Conservation (phyloP, 2,329 filamentous ascomycete species). For the Alternaria incomplexa region DNA sequence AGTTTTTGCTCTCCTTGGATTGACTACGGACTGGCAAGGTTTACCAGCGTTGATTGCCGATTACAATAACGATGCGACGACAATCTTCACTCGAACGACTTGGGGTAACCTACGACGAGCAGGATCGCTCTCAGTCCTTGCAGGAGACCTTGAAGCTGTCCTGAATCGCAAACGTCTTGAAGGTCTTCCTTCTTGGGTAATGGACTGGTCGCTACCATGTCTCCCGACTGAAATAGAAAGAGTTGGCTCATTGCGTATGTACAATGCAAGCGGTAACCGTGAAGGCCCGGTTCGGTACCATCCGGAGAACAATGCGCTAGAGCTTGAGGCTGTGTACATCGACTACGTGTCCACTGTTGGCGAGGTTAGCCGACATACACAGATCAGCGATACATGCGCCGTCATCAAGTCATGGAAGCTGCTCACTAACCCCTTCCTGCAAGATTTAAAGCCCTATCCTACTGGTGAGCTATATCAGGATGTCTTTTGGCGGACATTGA, state of each 20-base stretch:
- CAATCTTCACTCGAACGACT: slow-evolving; percentile 9
- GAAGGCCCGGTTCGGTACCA: slow-evolving; percentile 3
- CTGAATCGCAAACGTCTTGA: slow-evolving; percentile 19
- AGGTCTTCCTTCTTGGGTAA: slow-evolving; percentile 25
- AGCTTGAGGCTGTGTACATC: slow-evolving; percentile 14
- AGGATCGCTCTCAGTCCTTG: slow-evolving; percentile 15
- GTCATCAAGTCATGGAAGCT: slow-evolving; percentile 22
- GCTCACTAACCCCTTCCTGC: neutral
- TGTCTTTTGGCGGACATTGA: slow-evolving; percentile 24
- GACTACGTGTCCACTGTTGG: slow-evolving; percentile 15
- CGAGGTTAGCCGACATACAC: slow-evolving; percentile 23
- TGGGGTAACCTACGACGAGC: slow-evolving; percentile 13
- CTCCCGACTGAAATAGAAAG: slow-evolving; percentile 19
- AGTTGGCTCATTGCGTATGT: slow-evolving; percentile 19
- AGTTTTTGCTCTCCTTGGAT: slow-evolving; percentile 22
- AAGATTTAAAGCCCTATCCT: slow-evolving; percentile 5
- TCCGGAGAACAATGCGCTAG: slow-evolving; percentile 1
- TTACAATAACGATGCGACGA: slow-evolving; percentile 9
- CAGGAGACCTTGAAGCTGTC: slow-evolving; percentile 22
- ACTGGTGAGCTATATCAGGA: slow-evolving; percentile 17
- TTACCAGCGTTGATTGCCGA: slow-evolving; percentile 14
- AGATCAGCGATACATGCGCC: slow-evolving; percentile 24
- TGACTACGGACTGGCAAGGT: slow-evolving; percentile 22
- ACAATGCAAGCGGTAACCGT: slow-evolving; percentile 15
- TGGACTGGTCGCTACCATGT: slow-evolving; percentile 30